Base-by-base conservation (phyloP, 352 stramenopile genomes). In the Phytophthora tubulina region DNA sequence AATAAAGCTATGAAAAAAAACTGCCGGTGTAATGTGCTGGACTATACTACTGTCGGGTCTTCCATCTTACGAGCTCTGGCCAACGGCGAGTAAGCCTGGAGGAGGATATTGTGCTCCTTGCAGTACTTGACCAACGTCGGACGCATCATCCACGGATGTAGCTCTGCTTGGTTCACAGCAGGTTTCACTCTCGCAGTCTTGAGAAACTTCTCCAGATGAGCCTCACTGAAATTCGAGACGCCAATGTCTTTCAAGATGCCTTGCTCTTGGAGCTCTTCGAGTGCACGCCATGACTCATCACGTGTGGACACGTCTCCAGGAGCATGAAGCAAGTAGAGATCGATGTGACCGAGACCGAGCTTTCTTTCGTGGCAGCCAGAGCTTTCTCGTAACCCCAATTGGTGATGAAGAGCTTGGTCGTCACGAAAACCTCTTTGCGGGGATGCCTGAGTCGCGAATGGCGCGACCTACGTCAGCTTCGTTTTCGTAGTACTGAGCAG, bases 221-320 rank as follows among this genome's bases (percentile, higher is more conserved):
- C 76, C n/a, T 91, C 67, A 4, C 84, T 69, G 76, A 97, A 98
- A 73, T 98, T 98, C 27, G 83, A 97, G 33, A 98, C 91, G 39
- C 94, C 93, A 63, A 97, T 95, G 54, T 95, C 86, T 50, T 81
- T 79, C 48, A 95, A 56, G 11, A 95, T 70, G 0, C 92, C 93
- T 35, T 78, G 54, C 8, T 66, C 21, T 17, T 84, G 79, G 14
- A 83, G 64, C n/a, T 89, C 78, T 39, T 90, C 79, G 1, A 93
- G 71, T 41, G 82, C 82, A n/a, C 70, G 72, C 78, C 82, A 91
- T 1, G 72, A 73, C 21, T 89, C 84, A 3, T 70, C 67, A 31
- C 84, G 81, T 2, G 62, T 85, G 9, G 35, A 69, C 15, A 30
- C 75, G 21, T 76, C 84, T 13, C 67, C 86, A 50, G 74, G 93